Base-by-base conservation (phyloP, 345 rosid genomes). In the Syzygium aqueum region DNA sequence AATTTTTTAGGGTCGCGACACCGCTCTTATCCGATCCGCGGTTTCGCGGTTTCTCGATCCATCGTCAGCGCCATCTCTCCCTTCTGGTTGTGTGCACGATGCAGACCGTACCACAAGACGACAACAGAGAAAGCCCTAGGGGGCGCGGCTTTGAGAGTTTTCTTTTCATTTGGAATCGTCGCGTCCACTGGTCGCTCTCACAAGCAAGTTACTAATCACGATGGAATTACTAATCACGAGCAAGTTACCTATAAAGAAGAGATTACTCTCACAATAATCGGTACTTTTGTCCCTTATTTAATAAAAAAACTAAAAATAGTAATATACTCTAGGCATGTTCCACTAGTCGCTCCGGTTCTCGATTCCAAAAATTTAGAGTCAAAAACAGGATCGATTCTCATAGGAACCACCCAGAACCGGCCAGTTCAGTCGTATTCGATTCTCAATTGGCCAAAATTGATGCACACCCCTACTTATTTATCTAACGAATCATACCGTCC, bases 371-470 rank as follows among this genome's bases (percentile, higher is more conserved):
- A 65, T 65, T 15, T 12, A 0, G 73, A 61, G 1, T 0, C 0
- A 0, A 63, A 63, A 63, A 2, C 5, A 0, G 3, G 3, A 53
- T 8, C 33, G 7, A 61, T 61, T 59, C 65, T 1, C 6, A 6
- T 0, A 3, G 0, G 15, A 61, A 25, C 7, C 65, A 27, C 0
- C 19, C 19, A n/a, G 5, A n/a, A n/a, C 19, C 3, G 2, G 2
- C 13, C 13, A 1, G 3, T n/a, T 3, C 0, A 1, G 9, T 61
- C 33, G 19, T 2, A 5, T 61, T 0, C 0, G 1, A 3, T 28
- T 3, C 10, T 4, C 40, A 0, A 0, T 65, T 28, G 77, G 21
- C 4, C 0, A 5, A 5, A 8, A 15, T 4, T 3, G 11, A 65
- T 65, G 16, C 40, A 28, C 22, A 7, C 40, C 77, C 16, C 77